Evolutionary conservation across 2,329 filamentous ascomycete species (phyloP).

Genomic region (Gremmenia infestans): DNA sequence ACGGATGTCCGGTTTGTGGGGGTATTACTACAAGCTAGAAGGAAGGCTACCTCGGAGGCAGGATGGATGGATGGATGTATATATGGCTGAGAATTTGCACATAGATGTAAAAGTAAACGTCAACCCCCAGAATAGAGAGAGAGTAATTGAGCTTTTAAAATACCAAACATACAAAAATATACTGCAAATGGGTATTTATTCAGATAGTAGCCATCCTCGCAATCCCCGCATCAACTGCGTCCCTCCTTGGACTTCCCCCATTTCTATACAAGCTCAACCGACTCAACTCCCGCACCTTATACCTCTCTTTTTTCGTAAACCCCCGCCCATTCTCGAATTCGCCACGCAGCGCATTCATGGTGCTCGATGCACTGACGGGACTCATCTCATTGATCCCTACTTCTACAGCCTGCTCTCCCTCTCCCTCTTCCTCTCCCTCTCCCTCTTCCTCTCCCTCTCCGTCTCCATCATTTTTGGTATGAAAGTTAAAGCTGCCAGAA

Average conservation of each 20-base stretch:
- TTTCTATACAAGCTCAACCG: constrained; percentile 60
- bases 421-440: constrained; percentile 11
- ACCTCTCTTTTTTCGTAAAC: constrained; percentile 13
- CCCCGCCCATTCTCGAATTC: constrained; percentile 5
- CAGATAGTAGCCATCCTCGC: constrained; percentile 20
- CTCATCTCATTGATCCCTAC: constrained; percentile 23
- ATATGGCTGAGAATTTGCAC: neutral
- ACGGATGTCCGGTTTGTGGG: constrained; percentile 58
- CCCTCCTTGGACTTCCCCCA: constrained; percentile 43
- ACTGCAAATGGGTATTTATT: no score
- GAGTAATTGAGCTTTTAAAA: neutral
- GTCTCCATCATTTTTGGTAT: no score
- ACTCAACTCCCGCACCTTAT: constrained; percentile 56
- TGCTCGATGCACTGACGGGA: constrained; percentile 13
- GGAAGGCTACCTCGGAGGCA: neutral
- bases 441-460: constrained; percentile 12
- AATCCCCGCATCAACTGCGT: constrained; percentile 19
- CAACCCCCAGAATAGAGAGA: neutral
- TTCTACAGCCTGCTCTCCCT: constrained; percentile 15
- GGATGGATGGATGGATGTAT: neutral
- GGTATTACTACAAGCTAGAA: neutral
- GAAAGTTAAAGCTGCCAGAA: neutral
- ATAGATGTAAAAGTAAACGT: neutral
- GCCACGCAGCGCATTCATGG: constrained; percentile 6
- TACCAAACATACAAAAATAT: neutral